Base-by-base conservation (phyloP, 2,329 filamentous ascomycete species). In the Hymenoscyphus linearis region DNA sequence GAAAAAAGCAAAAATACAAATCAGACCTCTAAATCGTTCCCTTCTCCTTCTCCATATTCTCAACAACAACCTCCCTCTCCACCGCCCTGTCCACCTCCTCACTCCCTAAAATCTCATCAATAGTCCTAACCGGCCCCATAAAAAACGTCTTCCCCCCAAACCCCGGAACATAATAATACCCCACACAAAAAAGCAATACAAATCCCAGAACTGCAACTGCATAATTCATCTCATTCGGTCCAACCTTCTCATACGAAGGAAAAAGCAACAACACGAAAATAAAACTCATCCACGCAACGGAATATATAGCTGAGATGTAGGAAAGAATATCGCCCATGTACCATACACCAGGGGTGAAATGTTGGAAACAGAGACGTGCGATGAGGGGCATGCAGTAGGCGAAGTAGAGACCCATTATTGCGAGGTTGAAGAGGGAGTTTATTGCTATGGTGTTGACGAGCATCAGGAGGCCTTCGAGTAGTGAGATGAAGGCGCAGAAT, bases 401-500 rank as follows among this genome's bases (percentile, higher is more conserved):
- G 52, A 73, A 72, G 61, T 73, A 73, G 31, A 73, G 67, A 16
- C 71, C 71, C 69, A 72, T 73, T 50, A 73, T 73, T 3, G 70
- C 70, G 18, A 73, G 61, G 64, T 74, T 70, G 67, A 74, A 72
- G 57, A 72, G 68, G 18, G 70, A 70, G 66, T 75, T 66, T 54
- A 73, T 70, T 59, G 71, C 64, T 57, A 73, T 71, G 26, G 70
- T 69, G 56, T 72, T 73, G 47, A 73, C 66, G 59, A 73, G 67
- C 69, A 73, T 73, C 27, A 73, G 68, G 27, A 73, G 69, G 4
- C 71, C 71, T 66, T 73, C 71, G 14, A 62, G 35, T 9, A 72
- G 65, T 1, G 69, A 66, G 31, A 67, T 63, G 14, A 70, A 22
- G 4, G 68, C 70, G 12, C 70, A 68, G 57, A 73, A 73, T 2